Percentiles rank a stretch among this genome's conserved stretches.
phyloP scores from a whole-genome alignment of 495 filamentous ascomycete species.

The Jackrogersella minutella region DNA sequence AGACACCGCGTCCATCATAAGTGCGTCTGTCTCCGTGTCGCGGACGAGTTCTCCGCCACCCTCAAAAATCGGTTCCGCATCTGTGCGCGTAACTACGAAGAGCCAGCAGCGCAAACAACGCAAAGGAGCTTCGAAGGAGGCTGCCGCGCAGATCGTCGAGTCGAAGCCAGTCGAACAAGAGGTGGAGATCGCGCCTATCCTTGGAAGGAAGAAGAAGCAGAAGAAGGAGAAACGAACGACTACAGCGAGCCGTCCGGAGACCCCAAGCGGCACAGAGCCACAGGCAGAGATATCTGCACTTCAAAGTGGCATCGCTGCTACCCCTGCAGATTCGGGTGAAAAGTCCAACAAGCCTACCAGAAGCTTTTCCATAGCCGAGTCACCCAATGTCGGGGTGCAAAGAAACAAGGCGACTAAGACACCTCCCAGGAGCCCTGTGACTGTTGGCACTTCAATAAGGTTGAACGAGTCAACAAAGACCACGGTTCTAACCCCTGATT shows the following conservation, averaged over 20 bases:
- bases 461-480: constrained; percentile 47
- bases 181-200: constrained; percentile 79
- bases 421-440: constrained; percentile 32
- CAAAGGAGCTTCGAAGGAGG: constrained; percentile 72
- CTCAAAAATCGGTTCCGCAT: constrained; percentile 75
- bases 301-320: constrained; percentile 23
- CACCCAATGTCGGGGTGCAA: constrained; percentile 24
- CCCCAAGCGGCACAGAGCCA: constrained; percentile 29
- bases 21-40: constrained; percentile 76
- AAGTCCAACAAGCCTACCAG: constrained; percentile 20
- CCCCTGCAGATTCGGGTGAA: constrained; percentile 11
- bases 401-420: constrained; percentile 32
- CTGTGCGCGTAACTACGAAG: constrained; percentile 83
- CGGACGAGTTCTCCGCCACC: constrained; percentile 83
- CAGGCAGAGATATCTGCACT: constrained; percentile 19
- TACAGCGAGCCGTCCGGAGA: constrained; percentile 44
- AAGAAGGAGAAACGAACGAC: constrained; percentile 69
- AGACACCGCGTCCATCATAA: constrained; percentile 79
- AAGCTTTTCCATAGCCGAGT: constrained; percentile 30
- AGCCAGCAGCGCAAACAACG: constrained; percentile 89
- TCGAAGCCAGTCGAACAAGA: constrained; percentile 63
- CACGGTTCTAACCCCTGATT: constrained; percentile 45
- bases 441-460: constrained; percentile 44
- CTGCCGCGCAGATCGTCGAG: constrained; percentile 57
- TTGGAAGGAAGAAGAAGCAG: constrained; percentile 89